Evolutionary conservation across 129 eudicot species (phyloP).

Genomic region (Cynara cardunculus): DNA sequence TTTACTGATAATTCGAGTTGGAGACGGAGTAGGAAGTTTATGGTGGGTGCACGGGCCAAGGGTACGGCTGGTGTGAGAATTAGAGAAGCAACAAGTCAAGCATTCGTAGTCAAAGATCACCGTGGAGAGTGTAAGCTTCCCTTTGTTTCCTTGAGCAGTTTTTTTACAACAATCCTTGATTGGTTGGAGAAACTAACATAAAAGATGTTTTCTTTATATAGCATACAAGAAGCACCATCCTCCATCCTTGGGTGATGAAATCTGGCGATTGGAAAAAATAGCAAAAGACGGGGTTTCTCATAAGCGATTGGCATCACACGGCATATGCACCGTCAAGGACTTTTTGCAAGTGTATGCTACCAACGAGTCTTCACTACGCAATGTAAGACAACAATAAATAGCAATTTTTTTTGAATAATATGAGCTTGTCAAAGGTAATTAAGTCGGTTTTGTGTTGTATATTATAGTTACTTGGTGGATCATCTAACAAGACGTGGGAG

Average conservation of each 20-base stretch:
- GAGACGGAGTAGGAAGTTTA: slow-evolving; percentile 72
- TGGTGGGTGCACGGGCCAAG: slow-evolving; percentile 59
- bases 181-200: too few species aligned
- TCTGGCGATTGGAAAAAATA: slow-evolving; percentile 81
- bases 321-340: slow-evolving; percentile 49
- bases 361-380: slow-evolving; percentile 35
- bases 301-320: slow-evolving; percentile 29
- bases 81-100: slow-evolving; percentile 67
- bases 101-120: slow-evolving; percentile 73
- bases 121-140: slow-evolving; percentile 82
- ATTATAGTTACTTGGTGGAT: slow-evolving; percentile 52
- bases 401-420: not conserved
- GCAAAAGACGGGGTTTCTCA: slow-evolving; percentile 78
- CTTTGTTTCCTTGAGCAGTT: too few species aligned
- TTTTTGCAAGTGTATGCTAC: slow-evolving; percentile 46
- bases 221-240: slow-evolving; percentile 79
- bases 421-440: not conserved
- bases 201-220: slow-evolving; percentile 16
- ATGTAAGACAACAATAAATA: slow-evolving; percentile 35
- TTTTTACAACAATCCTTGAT: too few species aligned
- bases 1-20: slow-evolving; percentile 96
- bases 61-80: slow-evolving; percentile 32
- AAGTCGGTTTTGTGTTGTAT: not conserved
- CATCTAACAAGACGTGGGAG: slow-evolving; percentile 68
- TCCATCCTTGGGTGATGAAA: slow-evolving; percentile 56